Conservation (phyloP, 495 filamentous ascomycete genomes). For the Penicillium pancosmium region DNA sequence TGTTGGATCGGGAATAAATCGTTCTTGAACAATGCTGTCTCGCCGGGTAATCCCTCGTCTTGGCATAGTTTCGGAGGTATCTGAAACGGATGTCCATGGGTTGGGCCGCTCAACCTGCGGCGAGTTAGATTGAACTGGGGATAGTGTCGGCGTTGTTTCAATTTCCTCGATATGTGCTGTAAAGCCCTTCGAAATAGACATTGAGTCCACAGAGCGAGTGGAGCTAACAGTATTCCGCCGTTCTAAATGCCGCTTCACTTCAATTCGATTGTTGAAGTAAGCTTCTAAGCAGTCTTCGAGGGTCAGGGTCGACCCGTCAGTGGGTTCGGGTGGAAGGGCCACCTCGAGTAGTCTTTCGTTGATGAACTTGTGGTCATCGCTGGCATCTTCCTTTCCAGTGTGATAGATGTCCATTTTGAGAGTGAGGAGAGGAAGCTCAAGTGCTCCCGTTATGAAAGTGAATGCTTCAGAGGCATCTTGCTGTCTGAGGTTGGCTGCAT, state of each 20-base stretch:
- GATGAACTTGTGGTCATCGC: constrained; percentile 90
- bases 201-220: constrained; percentile 53
- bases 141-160: constrained; percentile 42
- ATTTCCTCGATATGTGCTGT: constrained; percentile 65
- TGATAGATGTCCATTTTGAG: constrained; percentile 96
- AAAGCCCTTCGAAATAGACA: constrained; percentile 45
- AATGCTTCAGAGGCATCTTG: constrained; percentile 97
- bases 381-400: constrained; percentile 76
- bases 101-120: constrained; percentile 33
- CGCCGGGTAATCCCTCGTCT: constrained; percentile 43
- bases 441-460: constrained; percentile 85
- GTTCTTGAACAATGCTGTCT: constrained; percentile 65
- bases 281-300: constrained; percentile 89
- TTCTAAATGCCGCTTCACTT: constrained; percentile 81
- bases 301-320: constrained; percentile 65
- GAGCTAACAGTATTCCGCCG: constrained; percentile 60
- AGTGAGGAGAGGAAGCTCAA: constrained; percentile 85
- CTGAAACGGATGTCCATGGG: constrained; percentile 37
- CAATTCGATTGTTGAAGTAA: constrained; percentile 94
- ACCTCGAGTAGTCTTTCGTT: constrained; percentile 92
- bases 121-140: constrained; percentile 40
- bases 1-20: constrained; percentile 51
- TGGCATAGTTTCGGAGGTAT: constrained; percentile 25
- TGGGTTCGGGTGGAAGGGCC: constrained; percentile 67
- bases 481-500: constrained; percentile 73